Percentiles rank a stretch among this genome's conserved stretches.
Conservation (phyloP, 169 alveolate genomes). For the Cryptosporidium viatorum region DNA sequence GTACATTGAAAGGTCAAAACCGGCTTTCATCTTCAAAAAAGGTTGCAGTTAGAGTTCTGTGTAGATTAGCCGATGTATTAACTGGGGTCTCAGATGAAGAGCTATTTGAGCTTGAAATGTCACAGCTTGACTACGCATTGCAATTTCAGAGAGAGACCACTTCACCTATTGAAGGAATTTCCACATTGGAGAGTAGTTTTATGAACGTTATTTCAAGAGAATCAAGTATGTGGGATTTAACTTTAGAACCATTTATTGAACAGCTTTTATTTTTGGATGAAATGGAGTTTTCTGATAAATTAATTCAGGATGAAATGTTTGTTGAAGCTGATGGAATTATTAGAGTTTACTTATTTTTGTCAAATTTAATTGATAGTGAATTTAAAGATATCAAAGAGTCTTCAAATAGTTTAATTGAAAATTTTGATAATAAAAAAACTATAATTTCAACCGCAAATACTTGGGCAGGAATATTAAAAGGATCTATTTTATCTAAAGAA, state of each 20-base stretch:
- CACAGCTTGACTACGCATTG: conserved; percentile 31
- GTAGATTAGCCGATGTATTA: conserved; percentile 55
- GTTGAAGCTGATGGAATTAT: conserved; percentile 49
- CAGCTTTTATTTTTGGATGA: conserved; percentile 59
- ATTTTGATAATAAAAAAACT: conserved; percentile 9
- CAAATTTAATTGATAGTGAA: conserved; percentile 19
- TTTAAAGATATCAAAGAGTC: background rate
- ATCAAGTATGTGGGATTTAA: conserved; percentile 61
- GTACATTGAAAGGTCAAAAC: conserved; percentile 65
- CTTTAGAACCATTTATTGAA: conserved; percentile 38
- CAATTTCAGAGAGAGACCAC: conserved; percentile 23
- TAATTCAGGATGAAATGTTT: conserved; percentile 36
- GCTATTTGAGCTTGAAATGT: conserved; percentile 23
- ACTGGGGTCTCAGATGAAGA: conserved; percentile 55
- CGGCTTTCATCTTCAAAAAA: conserved; percentile 59
- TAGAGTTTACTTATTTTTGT: conserved; percentile 14
- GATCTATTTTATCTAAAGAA: conserved; percentile 21
- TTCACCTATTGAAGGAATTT: conserved; percentile 6
- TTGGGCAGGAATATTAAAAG: conserved; percentile 74
- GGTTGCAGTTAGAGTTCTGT: conserved; percentile 50
- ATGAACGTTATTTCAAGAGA: conserved; percentile 37
- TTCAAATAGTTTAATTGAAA: background rate
- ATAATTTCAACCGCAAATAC: conserved; percentile 32
- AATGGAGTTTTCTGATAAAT: conserved; percentile 46
- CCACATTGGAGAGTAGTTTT: conserved; percentile 48